phyloP scores from a whole-genome alignment of 2,329 filamentous ascomycete genomes.

The Nemania diffusa region DNA sequence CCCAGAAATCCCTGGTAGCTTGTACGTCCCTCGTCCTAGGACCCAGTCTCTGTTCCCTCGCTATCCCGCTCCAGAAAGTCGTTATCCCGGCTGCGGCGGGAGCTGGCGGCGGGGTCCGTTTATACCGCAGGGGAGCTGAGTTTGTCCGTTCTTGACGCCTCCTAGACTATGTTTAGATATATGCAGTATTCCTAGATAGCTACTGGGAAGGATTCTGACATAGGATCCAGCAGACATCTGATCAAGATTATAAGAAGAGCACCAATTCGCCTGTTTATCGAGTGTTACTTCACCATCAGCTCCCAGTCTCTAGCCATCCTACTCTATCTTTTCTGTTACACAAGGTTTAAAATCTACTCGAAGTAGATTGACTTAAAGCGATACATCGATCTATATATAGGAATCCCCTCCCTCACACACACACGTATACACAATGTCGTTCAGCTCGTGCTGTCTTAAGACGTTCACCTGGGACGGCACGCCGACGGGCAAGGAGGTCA shows the following conservation, averaged over 20 bases:
- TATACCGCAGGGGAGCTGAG: no score
- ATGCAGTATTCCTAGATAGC: neutral
- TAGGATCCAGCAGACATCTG: no score
- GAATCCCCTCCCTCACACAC: neutral
- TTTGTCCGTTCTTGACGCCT: slow-evolving; percentile 16
- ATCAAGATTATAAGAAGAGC: neutral
- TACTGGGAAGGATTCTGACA: neutral
- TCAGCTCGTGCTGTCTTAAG: slow-evolving; percentile 49
- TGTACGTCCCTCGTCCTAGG: no score
- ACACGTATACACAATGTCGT: slow-evolving; percentile 22
- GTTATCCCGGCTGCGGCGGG: slow-evolving; percentile 19
- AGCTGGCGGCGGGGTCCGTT: no score
- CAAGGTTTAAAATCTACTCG: neutral
- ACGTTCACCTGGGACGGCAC: slow-evolving; percentile 56
- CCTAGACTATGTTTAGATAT: neutral
- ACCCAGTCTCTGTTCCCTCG: neutral
- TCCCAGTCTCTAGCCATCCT: neutral
- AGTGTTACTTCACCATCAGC: neutral
- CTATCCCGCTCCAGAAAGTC: slow-evolving; percentile 15
- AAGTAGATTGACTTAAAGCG: no score
- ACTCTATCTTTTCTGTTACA: neutral
- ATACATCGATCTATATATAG: neutral
- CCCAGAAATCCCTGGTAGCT: neutral
- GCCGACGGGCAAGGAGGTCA: slow-evolving; percentile 51
- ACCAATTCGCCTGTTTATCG: neutral